Evolutionary conservation across 371 early-diverging fungal genomes (phyloP), one percentile per base, ranked within the genome.

Genomic region (Choanephora cucurbitarum): DNA sequence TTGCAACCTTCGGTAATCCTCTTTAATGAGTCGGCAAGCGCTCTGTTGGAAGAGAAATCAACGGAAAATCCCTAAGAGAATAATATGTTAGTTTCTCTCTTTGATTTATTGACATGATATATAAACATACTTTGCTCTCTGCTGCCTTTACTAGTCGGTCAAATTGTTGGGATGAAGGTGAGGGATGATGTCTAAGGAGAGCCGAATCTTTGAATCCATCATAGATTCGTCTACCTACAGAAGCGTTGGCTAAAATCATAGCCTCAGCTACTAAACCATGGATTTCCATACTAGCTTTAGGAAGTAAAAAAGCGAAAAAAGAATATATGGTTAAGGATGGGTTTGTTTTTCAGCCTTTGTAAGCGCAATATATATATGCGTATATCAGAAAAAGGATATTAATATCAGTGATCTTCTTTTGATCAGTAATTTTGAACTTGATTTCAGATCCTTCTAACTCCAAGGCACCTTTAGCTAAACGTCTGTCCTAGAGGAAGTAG

Each of bases 181-280:
- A 78, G 15, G 86, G 84, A 65, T 96, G 96, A 5, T 83, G 81
- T 56, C 97, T 87, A 21, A 99, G 85, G 65, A 99, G 77, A 19
- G 98, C 91, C 19, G 91, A 82, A 15, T 88, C 89, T 14, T 92
- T 91, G 69, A 88, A 91, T 1, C 84, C 72, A 28, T 85, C 71
- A 65, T 89, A 87, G 14, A 97, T 91, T 51, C 89, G 78, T 47
- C 88, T 83, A 5, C 98, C 99, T 1, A 99, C 98, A 7, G 86
- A 85, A 1, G 90, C 83, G 72, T 99, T 99, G 18, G 99, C 99
- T 56, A 99, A 80, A 59, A 99, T 85, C 99, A 99, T 99, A 55
- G 98, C 96, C 75, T 99, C 99, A 61, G 99, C 99, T 22, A 99
- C 94, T 10, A 99, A 77, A 7, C 89, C 88, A 73, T 98, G 95